A percentile compares a stretch with the other conserved stretches of the same genome.
These are phyloP conservation scores for Cladosporium velox DNA, from an alignment of 2,329 filamentous ascomycete species.

Conservation along the genomic window DNA sequence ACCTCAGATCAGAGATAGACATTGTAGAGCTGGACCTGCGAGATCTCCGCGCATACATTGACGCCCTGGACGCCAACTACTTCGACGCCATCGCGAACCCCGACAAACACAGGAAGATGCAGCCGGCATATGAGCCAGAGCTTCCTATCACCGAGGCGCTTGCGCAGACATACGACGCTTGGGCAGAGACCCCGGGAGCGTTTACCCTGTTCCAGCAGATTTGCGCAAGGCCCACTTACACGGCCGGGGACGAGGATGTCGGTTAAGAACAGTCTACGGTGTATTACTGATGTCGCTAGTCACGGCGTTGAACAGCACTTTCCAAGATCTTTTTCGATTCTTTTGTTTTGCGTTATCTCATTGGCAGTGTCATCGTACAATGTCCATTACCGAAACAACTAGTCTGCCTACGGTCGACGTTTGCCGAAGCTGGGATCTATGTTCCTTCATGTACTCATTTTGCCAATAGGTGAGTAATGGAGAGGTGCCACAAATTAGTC, in stretches of 20 bases:
- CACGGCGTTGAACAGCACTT: neutral
- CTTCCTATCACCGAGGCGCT: neutral
- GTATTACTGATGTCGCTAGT: neutral
- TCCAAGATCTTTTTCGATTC: too few species aligned
- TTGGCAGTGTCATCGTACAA: too few species aligned
- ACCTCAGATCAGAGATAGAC: neutral
- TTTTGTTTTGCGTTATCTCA: too few species aligned
- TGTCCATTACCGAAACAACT: too few species aligned
- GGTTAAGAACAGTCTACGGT: neutral
- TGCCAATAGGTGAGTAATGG: too few species aligned
- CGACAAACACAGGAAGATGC: neutral
- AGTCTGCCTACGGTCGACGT: too few species aligned
- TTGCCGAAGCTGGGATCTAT: too few species aligned
- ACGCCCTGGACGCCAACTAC: neutral
- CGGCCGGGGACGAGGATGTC: neutral
- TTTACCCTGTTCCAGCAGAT: neutral
- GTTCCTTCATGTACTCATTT: too few species aligned
- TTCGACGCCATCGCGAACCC: neutral
- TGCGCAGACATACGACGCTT: conserved; percentile 3
- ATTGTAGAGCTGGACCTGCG: neutral
- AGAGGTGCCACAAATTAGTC: too few species aligned
- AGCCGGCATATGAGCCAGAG: neutral
- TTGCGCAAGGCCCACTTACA: neutral
- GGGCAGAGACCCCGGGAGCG: conserved; percentile 3
- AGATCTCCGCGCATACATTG: neutral